These are phyloP conservation scores for Isabelozyma pseudorhagii DNA, from an alignment of 805 yeast genomes.

Conservation along the genomic window DNA sequence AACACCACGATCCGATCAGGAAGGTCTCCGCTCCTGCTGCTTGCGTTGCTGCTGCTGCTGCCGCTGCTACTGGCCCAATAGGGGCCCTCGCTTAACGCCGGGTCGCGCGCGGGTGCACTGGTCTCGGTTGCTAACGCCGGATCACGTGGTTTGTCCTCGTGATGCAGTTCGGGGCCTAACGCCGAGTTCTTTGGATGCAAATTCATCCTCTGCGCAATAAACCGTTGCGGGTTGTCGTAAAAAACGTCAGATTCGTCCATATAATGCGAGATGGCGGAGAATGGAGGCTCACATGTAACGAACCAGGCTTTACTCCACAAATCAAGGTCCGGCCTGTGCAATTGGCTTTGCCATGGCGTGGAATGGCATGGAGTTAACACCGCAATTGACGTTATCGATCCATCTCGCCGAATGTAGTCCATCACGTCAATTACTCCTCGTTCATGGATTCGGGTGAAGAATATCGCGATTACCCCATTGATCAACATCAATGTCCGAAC, in stretches of 20 bases:
- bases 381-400: constrained; percentile 55
- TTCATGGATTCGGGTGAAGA: constrained; percentile 73
- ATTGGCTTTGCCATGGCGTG: constrained; percentile 87
- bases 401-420: constrained; percentile 42
- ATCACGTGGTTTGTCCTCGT: not conserved
- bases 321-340: constrained; percentile 53
- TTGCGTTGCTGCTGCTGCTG: no score
- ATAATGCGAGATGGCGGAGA: constrained; percentile 44
- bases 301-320: constrained; percentile 52
- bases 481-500: constrained; percentile 18
- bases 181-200: not conserved
- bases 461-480: constrained; percentile 43
- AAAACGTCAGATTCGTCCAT: constrained; percentile 86
- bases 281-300: constrained; percentile 90
- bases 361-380: constrained; percentile 96
- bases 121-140: not conserved
- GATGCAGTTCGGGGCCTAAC: not conserved
- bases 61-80: no score
- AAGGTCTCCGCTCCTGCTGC: not conserved
- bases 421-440: constrained; percentile 78
- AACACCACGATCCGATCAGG: constrained; percentile 75
- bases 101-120: not conserved
- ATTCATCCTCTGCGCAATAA: constrained; percentile 30
- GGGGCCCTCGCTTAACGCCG: not conserved
- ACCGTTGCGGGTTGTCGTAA: constrained; percentile 62